Evolutionary conservation across 306 rosid genomes (phyloP), one percentile per base, ranked within the genome.

Genomic region (Casuarina glauca): DNA sequence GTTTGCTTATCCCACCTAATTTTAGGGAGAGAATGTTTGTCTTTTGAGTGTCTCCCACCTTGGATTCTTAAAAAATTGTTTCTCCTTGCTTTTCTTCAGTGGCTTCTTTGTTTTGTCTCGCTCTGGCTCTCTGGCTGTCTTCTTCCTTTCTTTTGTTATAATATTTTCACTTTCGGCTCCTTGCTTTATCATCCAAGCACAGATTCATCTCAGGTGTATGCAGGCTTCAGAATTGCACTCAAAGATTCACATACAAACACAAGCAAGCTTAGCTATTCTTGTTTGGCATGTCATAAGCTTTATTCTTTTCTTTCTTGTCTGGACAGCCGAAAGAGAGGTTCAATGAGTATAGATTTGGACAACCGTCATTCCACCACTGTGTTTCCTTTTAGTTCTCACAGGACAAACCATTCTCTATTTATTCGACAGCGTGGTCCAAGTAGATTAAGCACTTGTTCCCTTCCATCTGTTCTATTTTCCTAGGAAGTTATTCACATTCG

Each of bases 321-420:
- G 91, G 97, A 79, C 87, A 90, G 79, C 94, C 91, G 83, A 96
- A 96, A 96, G 96, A 96, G 96, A 87, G 58, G 51, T 74, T 82
- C 82, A 80, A 81, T 88, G 83, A 86, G 86, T 83, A 84, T 73
- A 82, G 88, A 74, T 81, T 82, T 69, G 38, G 88, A 69, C 91
- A 79, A 79, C 81, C 82, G 61, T 82, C 78, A 77, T 84, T 83
- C 88, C 82, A 68, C 63, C 69, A 68, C 73, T 76, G 52, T 50
- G 48, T 72, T 66, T 62, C 61, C 84, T 77, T 75, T 77, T 80
- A 67, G 81, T 78, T 63, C 54, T 79, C 84, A 86, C 77, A 82
- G 84, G 78, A 72, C 70, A 85, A 88, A 60, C 86, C 90, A 77
- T 90, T 79, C 86, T 82, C 88, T 70, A 86, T 86, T 79, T 82